phyloP scores from a whole-genome alignment of 2,329 filamentous ascomycete genomes.

The Sporothrix mexicana region DNA sequence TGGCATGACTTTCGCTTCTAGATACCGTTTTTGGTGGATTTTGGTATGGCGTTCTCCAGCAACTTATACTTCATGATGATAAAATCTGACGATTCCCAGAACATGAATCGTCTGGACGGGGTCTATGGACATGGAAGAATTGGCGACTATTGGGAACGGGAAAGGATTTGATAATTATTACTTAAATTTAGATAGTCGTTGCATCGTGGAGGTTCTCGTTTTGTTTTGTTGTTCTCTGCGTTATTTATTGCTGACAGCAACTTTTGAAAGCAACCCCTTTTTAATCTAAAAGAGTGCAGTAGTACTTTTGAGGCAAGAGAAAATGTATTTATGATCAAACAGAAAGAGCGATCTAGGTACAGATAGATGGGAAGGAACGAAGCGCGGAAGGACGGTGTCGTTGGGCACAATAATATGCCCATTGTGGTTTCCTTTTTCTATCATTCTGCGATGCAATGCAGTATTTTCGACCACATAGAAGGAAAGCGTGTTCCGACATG shows the following conservation, averaged over 20 bases:
- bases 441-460: not conserved
- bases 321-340: not conserved
- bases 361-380: not conserved
- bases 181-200: not conserved
- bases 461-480: not conserved
- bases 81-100: not conserved
- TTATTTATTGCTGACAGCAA: not conserved
- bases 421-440: not conserved
- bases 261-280: not conserved
- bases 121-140: not conserved
- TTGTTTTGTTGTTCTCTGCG: not conserved
- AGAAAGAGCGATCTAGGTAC: not conserved
- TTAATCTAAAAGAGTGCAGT: not conserved
- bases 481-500: not conserved
- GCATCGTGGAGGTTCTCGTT: not conserved
- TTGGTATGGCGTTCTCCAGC: slow-evolving; percentile 4
- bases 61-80: not conserved
- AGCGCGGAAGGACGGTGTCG: not conserved
- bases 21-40: not conserved
- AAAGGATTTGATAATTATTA: not conserved
- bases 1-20: not conserved
- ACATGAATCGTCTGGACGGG: not conserved
- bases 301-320: not conserved
- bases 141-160: not conserved
- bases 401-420: not conserved